These are phyloP conservation scores for Hypoxylon crocopeplum DNA, from an alignment of 495 filamentous ascomycete genomes.

Conservation along the genomic window DNA sequence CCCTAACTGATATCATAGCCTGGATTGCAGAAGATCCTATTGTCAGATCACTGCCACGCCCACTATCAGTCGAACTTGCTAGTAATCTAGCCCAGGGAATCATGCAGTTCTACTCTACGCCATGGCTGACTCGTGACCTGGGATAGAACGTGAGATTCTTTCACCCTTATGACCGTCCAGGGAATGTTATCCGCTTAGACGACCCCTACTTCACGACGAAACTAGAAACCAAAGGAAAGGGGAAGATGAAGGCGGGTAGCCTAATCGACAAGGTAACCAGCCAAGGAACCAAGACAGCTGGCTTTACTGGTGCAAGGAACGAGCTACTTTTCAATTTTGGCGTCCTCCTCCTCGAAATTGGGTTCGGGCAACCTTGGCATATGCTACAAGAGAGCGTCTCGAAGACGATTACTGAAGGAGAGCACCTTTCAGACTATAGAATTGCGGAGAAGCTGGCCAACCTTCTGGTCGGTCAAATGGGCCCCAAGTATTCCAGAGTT, in stretches of 20 bases:
- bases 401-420: not conserved
- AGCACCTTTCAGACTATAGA: not conserved
- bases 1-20: not conserved
- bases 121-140: not conserved
- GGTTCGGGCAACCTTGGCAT: not conserved
- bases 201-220: not conserved
- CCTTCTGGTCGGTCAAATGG: not conserved
- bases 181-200: not conserved
- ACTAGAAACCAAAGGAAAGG: not conserved
- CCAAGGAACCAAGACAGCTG: not conserved
- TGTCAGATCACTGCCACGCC: not conserved
- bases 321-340: not conserved
- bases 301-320: not conserved
- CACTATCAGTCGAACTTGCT: not conserved
- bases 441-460: not conserved
- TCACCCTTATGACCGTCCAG: not conserved
- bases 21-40: not conserved
- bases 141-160: not conserved
- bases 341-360: not conserved
- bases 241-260: not conserved
- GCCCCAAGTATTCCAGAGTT: not conserved
- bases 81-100: not conserved
- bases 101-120: not conserved
- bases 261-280: not conserved
- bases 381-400: not conserved